Evolutionary conservation across 1,284 basidiomycete species (phyloP).

Genomic region (Leccinum variabile): DNA sequence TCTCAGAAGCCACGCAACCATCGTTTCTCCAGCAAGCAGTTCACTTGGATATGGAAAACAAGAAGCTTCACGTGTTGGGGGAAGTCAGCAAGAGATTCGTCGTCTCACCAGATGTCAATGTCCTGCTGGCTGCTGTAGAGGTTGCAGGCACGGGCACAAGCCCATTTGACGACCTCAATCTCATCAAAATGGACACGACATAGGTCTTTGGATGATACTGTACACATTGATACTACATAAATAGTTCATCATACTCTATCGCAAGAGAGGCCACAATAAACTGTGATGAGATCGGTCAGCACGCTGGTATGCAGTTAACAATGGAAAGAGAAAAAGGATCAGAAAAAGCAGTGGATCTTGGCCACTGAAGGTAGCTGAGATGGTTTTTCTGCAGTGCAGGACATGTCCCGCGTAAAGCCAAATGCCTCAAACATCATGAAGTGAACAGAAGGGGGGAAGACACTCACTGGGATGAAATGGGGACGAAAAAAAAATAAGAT

Average conservation of each 20-base stretch:
- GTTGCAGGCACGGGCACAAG: constrained; percentile 41
- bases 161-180: constrained; percentile 46
- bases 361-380: constrained; percentile 64
- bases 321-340: constrained; percentile 28
- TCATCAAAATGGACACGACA: constrained; percentile 57
- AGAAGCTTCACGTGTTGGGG: constrained; percentile 72
- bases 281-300: constrained; percentile 18
- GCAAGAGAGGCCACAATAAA: neutral
- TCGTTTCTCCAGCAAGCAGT: constrained; percentile 91
- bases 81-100: constrained; percentile 86
- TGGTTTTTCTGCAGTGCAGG: constrained; percentile 57
- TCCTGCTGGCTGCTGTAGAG: constrained; percentile 72
- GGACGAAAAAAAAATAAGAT: neutral
- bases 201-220: neutral
- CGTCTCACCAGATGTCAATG: constrained; percentile 83
- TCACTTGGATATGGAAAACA: constrained; percentile 61
- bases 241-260: neutral
- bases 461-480: neutral
- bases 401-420: constrained; percentile 75
- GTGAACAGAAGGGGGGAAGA: neutral
- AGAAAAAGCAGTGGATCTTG: constrained; percentile 45
- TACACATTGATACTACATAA: neutral
- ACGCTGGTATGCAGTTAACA: neutral
- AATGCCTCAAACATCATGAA: constrained; percentile 88
- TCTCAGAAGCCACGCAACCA: constrained; percentile 80